A percentile compares a stretch with the other conserved stretches of the same genome.
Conservation (phyloP, 2,329 filamentous ascomycete species). For the Aspergillus sp. region DNA sequence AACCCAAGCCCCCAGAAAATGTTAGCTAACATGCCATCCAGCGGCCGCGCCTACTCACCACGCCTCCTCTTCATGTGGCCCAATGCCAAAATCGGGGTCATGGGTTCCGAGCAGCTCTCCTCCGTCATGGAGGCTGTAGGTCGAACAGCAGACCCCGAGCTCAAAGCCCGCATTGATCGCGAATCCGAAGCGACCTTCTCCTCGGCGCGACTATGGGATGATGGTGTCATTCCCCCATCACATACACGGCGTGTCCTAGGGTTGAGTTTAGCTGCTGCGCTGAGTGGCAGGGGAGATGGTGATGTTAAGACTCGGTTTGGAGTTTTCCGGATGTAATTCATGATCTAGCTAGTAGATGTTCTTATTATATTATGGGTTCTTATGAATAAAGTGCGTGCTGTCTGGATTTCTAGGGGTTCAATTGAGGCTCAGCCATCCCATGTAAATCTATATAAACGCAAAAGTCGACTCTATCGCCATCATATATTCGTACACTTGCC, state of each 20-base stretch:
- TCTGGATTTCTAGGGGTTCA: background rate
- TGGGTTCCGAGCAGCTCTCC: conserved; percentile 90
- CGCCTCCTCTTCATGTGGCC: conserved; percentile 96
- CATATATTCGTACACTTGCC: background rate
- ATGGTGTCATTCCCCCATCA: conserved; percentile 75
- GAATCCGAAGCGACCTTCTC: conserved; percentile 90
- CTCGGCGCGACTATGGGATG: conserved; percentile 86
- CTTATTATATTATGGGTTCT: background rate
- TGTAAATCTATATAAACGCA: background rate
- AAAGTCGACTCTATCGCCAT: background rate
- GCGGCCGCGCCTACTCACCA: conserved; percentile 87
- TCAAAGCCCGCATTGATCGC: conserved; percentile 80
- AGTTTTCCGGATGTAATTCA: conserved; percentile 73
- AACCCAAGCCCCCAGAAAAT: background rate
- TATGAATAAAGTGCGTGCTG: background rate
- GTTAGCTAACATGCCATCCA: conserved; percentile 23
- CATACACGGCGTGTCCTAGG: conserved; percentile 73
- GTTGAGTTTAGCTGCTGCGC: conserved; percentile 68
- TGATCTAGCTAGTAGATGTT: background rate
- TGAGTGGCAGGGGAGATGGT: conserved; percentile 64
- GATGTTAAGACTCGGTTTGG: conserved; percentile 68
- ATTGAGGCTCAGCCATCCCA: no score
- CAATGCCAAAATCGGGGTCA: conserved; percentile 92
- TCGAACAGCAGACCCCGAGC: conserved; percentile 73
- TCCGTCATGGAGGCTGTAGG: conserved; percentile 95